A percentile compares a stretch with the other conserved stretches of the same genome.
These are phyloP conservation scores for Exsudoporus frostii DNA, from an alignment of 768 basidiomycete species.

Conservation along the genomic window DNA sequence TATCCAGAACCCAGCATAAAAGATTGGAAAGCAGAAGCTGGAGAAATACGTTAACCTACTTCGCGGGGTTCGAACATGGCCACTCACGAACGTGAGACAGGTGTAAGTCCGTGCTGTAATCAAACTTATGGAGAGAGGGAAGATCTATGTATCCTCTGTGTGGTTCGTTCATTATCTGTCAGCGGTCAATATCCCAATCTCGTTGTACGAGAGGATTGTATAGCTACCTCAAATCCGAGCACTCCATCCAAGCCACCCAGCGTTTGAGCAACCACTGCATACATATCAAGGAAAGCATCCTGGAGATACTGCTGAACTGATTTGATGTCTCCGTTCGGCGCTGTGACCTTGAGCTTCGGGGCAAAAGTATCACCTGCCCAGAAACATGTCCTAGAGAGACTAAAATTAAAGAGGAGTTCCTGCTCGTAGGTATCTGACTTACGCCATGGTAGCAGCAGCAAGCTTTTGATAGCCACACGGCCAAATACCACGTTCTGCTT, in stretches of 20 bases:
- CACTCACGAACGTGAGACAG: conserved; percentile 71
- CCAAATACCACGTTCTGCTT: conserved; percentile 84
- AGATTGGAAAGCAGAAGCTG: conserved; percentile 82
- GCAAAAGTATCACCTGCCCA: conserved; percentile 91
- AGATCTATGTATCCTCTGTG: conserved; percentile 90
- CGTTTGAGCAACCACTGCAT: conserved; percentile 59
- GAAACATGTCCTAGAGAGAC: conserved; percentile 69
- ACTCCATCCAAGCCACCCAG: conserved; percentile 77
- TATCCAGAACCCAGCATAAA: conserved; percentile 92
- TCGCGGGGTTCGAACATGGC: neutral
- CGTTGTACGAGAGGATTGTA: neutral
- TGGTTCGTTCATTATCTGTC: conserved; percentile 89
- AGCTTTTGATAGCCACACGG: conserved; percentile 93
- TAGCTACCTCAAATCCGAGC: conserved; percentile 80
- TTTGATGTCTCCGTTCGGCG: conserved; percentile 45
- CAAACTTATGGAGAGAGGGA: conserved; percentile 76
- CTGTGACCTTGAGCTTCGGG: conserved; percentile 61
- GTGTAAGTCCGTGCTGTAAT: conserved; percentile 95
- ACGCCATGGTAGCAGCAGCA: conserved; percentile 92
- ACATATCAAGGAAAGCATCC: conserved; percentile 75
- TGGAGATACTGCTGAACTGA: conserved; percentile 84
- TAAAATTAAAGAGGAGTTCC: neutral
- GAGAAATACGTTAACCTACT: neutral
- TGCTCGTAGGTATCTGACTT: conserved; percentile 27
- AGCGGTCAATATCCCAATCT: conserved; percentile 1